Conservation (phyloP, 345 rosid species). For the Anacardium occidentale region DNA sequence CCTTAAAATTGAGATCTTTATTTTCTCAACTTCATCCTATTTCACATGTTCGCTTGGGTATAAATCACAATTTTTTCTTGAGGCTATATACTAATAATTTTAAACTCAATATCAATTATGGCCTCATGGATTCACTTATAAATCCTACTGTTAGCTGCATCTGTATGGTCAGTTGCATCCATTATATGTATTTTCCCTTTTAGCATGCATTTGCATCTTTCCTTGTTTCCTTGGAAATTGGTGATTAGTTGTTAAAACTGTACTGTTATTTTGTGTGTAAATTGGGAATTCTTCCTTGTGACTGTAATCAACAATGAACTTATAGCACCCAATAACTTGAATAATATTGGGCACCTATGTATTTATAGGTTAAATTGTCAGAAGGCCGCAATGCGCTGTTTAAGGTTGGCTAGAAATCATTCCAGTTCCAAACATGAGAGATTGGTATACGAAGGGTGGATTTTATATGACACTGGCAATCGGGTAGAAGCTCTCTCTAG, state of each 20-base stretch:
- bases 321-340: conserved; percentile 12
- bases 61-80: background rate
- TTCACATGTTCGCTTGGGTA: background rate
- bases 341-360: conserved; percentile 1
- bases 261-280: background rate
- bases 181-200: no score
- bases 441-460: conserved; percentile 94
- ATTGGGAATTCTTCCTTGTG: conserved; percentile 3
- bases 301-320: conserved; percentile 2
- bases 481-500: conserved; percentile 72
- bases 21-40: background rate
- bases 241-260: background rate
- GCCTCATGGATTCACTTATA: background rate
- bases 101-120: background rate
- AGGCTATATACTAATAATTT: background rate
- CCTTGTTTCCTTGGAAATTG: no score
- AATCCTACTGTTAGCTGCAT: background rate
- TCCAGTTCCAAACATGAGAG: conserved; percentile 66
- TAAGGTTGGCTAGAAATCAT: conserved; percentile 68
- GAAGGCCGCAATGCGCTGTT: conserved; percentile 84
- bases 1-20: background rate
- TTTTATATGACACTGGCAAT: conserved; percentile 78
- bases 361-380: conserved; percentile 75
- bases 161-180: no score
- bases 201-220: no score